Conservation (phyloP, 2,329 filamentous ascomycete species). For the Trichoderma atrobrunneum region DNA sequence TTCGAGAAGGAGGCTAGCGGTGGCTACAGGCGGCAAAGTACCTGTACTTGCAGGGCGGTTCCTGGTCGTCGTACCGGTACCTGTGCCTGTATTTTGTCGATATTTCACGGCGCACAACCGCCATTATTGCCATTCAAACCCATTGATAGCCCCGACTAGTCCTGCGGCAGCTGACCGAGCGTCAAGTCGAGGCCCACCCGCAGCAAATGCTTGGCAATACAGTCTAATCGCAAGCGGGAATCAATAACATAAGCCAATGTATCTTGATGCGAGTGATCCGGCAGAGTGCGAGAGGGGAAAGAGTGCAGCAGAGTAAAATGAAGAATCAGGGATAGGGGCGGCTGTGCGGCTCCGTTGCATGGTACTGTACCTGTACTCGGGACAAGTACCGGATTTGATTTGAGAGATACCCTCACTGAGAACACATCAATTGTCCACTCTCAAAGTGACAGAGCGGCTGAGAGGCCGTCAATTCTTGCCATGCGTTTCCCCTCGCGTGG, state of each 20-base stretch:
- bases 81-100: not conserved
- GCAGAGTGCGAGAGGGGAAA: not conserved
- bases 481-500: not conserved
- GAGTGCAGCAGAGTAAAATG: not conserved
- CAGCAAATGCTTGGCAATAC: not conserved
- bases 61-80: not conserved
- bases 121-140: not conserved
- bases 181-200: not conserved
- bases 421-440: too few species aligned
- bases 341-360: not conserved
- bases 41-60: not conserved
- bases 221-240: not conserved
- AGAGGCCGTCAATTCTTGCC: not conserved
- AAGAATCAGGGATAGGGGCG: not conserved
- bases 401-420: too few species aligned
- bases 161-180: not conserved
- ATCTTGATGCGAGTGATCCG: conserved; percentile 4
- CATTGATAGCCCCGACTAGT: not conserved
- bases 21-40: not conserved
- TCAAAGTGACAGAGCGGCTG: not conserved
- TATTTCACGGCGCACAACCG: not conserved
- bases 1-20: conserved; percentile 9
- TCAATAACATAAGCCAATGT: not conserved
- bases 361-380: not conserved
- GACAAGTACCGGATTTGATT: too few species aligned